Base-by-base conservation (phyloP, 768 basidiomycete genomes). In the Trametes punicea region DNA sequence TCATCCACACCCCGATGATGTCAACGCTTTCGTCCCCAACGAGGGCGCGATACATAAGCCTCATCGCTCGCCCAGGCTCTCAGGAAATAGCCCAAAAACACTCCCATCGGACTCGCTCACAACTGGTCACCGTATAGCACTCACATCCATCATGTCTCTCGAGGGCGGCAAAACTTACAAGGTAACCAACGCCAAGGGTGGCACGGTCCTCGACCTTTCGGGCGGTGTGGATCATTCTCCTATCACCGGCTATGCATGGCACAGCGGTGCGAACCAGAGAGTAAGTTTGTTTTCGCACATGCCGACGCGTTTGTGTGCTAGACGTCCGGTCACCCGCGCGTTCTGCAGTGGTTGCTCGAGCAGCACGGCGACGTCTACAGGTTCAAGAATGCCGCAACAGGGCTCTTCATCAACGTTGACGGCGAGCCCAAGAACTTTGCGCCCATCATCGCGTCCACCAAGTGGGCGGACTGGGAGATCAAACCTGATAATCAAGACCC, bases 151-250 rank as follows among this genome's bases (percentile, higher is more conserved):
- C 51, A 65, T 63, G 64, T 52, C 58, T 51, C 18, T 77, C 46
- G 64, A 71, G 58, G 62, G 56, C 15, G 77, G 79, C 18, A 51
- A 33, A 15, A 71, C 63, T 0, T 84, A 80, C 70, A 72, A 61
- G 30, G 73, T 85, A 61, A 70, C 65, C 36, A 86, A 85, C 67
- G 74, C 68, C 62, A 77, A 81, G 67, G 71, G 75, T 7, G 75
- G 75, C 2, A 84, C 78, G 4, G 79, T 74, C 25, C 59, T 83
- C 23, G 82, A 85, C 62, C 73, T 85, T 53, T 84, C 83, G 16
- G 81, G 76, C 3, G 70, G 55, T 7, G 33, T 49, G 26, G 82
- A 84, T 64, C 74, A 79, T 55, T 64, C 42, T 7, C 73, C 79
- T 45, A 73, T 84, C 63, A 80, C 78, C 29, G 83, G 84, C 5